A percentile compares a stretch with the other conserved stretches of the same genome.
Evolutionary conservation across 2,329 filamentous ascomycete genomes (phyloP).

Genomic region (Dothiorella sarmentorum): DNA sequence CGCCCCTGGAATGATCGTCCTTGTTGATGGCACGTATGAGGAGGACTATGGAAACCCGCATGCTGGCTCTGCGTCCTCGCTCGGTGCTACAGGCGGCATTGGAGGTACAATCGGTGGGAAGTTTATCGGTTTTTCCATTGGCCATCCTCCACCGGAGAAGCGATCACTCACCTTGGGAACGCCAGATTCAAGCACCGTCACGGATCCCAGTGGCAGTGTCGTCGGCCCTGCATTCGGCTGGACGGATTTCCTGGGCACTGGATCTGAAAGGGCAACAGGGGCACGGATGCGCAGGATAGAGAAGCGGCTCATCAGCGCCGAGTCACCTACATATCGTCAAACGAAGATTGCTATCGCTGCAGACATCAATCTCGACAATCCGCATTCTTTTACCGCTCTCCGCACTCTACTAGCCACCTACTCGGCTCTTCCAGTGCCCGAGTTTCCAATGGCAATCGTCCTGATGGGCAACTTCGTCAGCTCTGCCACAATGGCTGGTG

Average conservation of each 20-base stretch:
- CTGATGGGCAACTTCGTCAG: conserved; percentile 79
- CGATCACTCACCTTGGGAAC: conserved; percentile 71
- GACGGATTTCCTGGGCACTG: conserved; percentile 92
- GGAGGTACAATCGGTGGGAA: conserved; percentile 89
- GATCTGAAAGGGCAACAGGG: conserved; percentile 81
- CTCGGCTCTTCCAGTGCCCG: conserved; percentile 57
- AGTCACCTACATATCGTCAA: conserved; percentile 28
- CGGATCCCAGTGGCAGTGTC: conserved; percentile 46
- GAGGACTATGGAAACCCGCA: conserved; percentile 75
- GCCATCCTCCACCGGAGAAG: conserved; percentile 86
- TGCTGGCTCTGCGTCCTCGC: conserved; percentile 51
- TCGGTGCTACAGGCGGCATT: conserved; percentile 76
- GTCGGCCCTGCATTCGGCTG: conserved; percentile 67
- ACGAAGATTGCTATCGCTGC: conserved; percentile 37
- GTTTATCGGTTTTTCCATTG: conserved; percentile 86
- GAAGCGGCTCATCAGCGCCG: conserved; percentile 56
- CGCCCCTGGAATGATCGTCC: conserved; percentile 89
- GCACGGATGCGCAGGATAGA: conserved; percentile 79
- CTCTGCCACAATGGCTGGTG: conserved; percentile 58
- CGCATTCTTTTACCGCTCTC: conserved; percentile 75
- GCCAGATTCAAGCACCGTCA: conserved; percentile 39
- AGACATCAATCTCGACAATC: conserved; percentile 68
- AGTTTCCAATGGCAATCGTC: conserved; percentile 74
- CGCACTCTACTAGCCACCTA: conserved; percentile 75
- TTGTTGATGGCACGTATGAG: conserved; percentile 94